Evolutionary conservation across 139 green algal genomes (phyloP), one percentile per base, ranked within the genome.

Genomic region (Chlorella sp.): DNA sequence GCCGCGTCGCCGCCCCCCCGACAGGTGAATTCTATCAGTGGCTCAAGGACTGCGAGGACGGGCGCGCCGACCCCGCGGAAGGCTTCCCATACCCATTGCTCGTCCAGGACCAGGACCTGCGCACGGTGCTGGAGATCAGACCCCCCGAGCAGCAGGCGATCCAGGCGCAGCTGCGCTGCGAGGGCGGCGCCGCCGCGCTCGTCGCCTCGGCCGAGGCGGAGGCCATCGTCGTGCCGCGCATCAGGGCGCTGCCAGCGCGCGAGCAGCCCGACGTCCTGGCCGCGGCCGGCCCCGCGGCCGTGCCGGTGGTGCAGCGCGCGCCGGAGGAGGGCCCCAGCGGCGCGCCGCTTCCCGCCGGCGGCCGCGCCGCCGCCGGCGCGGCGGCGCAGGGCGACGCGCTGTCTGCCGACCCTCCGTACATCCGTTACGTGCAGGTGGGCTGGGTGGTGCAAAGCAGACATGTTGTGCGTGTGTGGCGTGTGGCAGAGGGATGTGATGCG

Each of bases 71-170:
- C 69, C 65, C 80, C 21, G 70, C 67, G 19, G 80, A 85, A 2
- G 73, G 61, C 48, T 31, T 46, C 8, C 65, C 74, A 29, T 85
- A 79, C 68, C 80, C 80, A 27, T 53, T 85, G 50, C 29, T 85
- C 6, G 74, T 85, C 42, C 80, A 85, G 42, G 80, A 85, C 74
- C n/a, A 27, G 27, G 80, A 85, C 50, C 48, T 85, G 55, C 67
- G 80, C 58, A 77, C 67, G 29, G 21, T 85, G 41, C 61, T 85
- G 50, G 80, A 85, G 60, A 82, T 85, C 29, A 67, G 50, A 50
- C 73, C 73, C 14, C 61, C 71, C 0, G 58, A 68, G 42, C 55
- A 76, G 70, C 25, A 68, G 56, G 42, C 64, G 6, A 29, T 25
- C n/a, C 42, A n/a, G 21, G 36, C 38, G 29, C n/a, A 67, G 38